Conservation (phyloP, 2,329 filamentous ascomycete genomes). For the Aspergillus spinulosporus region DNA sequence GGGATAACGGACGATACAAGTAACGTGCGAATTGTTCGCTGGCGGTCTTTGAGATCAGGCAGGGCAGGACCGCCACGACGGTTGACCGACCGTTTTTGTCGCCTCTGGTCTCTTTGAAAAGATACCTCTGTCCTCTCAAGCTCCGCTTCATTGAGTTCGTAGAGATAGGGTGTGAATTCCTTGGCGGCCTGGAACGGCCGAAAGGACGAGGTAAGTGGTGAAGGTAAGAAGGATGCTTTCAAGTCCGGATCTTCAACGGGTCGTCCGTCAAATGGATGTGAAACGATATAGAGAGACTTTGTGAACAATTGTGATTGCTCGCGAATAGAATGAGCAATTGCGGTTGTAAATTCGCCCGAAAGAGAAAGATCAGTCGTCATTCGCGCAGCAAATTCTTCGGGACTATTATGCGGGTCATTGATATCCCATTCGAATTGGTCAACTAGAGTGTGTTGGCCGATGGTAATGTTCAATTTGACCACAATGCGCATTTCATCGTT, state of each 20-base stretch:
- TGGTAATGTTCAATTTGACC: slow-evolving; percentile 96
- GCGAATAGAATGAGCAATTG: slow-evolving; percentile 95
- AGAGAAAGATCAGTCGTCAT: slow-evolving; percentile 90
- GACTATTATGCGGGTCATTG: slow-evolving; percentile 89
- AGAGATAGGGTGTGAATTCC: slow-evolving; percentile 89
- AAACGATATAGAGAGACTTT: slow-evolving; percentile 86
- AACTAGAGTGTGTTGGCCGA: slow-evolving; percentile 87
- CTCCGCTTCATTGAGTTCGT: slow-evolving; percentile 88
- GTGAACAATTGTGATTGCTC: slow-evolving; percentile 95
- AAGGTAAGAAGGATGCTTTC: slow-evolving; percentile 78
- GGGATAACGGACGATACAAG: slow-evolving; percentile 91
- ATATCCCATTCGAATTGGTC: slow-evolving; percentile 99
- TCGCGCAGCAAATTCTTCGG: slow-evolving; percentile 86
- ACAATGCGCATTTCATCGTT: slow-evolving; percentile 98
- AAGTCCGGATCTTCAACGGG: slow-evolving; percentile 91
- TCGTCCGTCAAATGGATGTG: slow-evolving; percentile 91
- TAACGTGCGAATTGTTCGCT: slow-evolving; percentile 87
- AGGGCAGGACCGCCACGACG: slow-evolving; percentile 86
- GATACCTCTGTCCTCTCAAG: slow-evolving; percentile 88
- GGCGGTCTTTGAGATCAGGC: slow-evolving; percentile 93
- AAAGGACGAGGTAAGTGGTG: slow-evolving; percentile 79
- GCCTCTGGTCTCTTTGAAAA: slow-evolving; percentile 87
- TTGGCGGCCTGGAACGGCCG: slow-evolving; percentile 89
- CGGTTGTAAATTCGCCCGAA: slow-evolving; percentile 92
- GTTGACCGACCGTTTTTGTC: slow-evolving; percentile 94